Conservation (phyloP, 495 filamentous ascomycete species). For the Aspergillus wentii region DNA sequence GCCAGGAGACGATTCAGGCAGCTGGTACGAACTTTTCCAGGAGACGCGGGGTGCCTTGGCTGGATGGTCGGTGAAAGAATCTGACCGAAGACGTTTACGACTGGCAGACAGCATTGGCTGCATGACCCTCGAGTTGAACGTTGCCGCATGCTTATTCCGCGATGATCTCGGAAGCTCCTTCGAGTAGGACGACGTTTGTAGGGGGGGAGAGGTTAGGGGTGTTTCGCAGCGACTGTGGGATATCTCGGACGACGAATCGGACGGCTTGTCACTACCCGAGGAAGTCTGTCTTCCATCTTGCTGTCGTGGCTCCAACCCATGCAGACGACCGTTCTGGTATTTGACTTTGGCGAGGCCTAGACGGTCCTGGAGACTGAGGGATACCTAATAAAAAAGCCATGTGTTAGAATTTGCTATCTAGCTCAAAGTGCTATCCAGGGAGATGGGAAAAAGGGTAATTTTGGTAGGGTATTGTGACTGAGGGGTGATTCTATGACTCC, state of each 20-base stretch:
- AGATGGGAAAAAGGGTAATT: too few species aligned
- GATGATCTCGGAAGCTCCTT: constrained; percentile 43
- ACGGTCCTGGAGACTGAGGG: constrained; percentile 82
- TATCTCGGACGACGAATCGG: constrained; percentile 74
- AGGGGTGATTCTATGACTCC: too few species aligned
- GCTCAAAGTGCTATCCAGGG: too few species aligned
- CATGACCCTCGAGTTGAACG: constrained; percentile 40
- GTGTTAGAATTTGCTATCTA: not conserved
- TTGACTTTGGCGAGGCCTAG: constrained; percentile 95
- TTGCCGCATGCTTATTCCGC: constrained; percentile 43
- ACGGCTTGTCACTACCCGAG: constrained; percentile 41
- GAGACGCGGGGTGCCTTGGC: constrained; percentile 51
- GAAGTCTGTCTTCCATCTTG: constrained; percentile 51
- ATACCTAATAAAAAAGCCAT: constrained; percentile 58
- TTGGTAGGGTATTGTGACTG: too few species aligned
- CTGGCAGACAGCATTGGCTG: constrained; percentile 43
- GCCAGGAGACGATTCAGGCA: constrained; percentile 79
- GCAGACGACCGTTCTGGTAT: constrained; percentile 70
- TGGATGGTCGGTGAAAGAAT: constrained; percentile 56
- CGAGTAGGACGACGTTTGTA: constrained; percentile 34
- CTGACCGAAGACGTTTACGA: constrained; percentile 66
- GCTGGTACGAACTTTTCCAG: constrained; percentile 69
- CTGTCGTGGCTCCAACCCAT: constrained; percentile 49
- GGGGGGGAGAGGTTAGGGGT: constrained; percentile 39
- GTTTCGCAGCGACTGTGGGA: constrained; percentile 43